phyloP scores from a whole-genome alignment of 768 basidiomycete genomes.

The Termitomyces eurrhizus region DNA sequence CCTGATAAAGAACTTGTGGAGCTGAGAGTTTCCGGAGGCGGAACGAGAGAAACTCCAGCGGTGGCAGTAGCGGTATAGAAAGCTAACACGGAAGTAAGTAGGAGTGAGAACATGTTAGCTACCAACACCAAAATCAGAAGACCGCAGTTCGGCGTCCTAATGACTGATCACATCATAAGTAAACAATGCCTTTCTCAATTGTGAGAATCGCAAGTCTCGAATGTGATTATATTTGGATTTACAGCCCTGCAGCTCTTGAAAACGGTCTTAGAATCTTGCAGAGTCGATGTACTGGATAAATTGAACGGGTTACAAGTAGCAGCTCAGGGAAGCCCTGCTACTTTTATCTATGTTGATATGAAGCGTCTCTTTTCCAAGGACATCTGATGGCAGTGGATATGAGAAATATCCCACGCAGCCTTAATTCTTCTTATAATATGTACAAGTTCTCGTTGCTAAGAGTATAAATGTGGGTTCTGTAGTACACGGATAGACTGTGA shows the following conservation, averaged over 20 bases:
- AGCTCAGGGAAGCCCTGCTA: too few species aligned
- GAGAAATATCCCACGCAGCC: conserved; percentile 12
- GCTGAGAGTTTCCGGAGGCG: conserved; percentile 13
- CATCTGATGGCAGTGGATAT: too few species aligned
- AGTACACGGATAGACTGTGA: background rate
- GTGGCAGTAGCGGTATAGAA: background rate
- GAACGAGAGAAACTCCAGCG: conserved; percentile 14
- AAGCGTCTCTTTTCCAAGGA: too few species aligned
- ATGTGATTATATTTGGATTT: too few species aligned
- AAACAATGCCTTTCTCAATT: conserved; percentile 4
- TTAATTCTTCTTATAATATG: too few species aligned
- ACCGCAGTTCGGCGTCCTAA: background rate
- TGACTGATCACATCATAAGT: background rate
- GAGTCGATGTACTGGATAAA: too few species aligned
- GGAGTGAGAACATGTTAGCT: background rate
- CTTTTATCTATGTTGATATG: too few species aligned
- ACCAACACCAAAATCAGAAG: background rate
- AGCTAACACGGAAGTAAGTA: background rate
- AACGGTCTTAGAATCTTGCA: too few species aligned
- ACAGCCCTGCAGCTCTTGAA: too few species aligned
- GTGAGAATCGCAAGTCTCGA: too few species aligned
- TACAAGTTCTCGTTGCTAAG: too few species aligned
- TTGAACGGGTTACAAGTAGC: too few species aligned
- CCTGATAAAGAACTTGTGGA: conserved; percentile 7
- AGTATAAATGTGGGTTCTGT: background rate